Evolutionary conservation across 805 yeast genomes (phyloP).

Genomic region (Zygosaccharomyces lentus): DNA sequence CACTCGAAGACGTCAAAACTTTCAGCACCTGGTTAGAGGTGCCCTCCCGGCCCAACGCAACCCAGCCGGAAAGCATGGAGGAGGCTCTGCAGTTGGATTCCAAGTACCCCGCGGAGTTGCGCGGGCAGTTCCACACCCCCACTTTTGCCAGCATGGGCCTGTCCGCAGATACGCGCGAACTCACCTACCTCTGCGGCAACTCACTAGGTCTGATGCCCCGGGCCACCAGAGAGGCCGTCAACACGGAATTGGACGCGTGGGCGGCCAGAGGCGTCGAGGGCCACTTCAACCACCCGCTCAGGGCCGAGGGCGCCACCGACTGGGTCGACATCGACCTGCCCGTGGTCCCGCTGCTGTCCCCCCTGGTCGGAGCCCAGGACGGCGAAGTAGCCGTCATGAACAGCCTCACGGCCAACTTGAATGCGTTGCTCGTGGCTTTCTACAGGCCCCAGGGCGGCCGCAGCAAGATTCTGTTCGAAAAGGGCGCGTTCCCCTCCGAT

Average conservation of each 20-base stretch:
- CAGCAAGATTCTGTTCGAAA: slow-evolving; percentile 75
- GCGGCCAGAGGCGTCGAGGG: slow-evolving; percentile 73
- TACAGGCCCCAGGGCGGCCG: slow-evolving; percentile 56
- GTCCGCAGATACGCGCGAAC: slow-evolving; percentile 20
- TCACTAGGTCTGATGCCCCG: slow-evolving; percentile 90
- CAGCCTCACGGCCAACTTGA: slow-evolving; percentile 76
- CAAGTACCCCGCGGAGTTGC: slow-evolving; percentile 36
- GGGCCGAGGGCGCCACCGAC: slow-evolving; percentile 44
- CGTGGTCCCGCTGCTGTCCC: slow-evolving; percentile 60
- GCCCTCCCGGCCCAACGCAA: background rate
- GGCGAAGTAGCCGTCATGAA: slow-evolving; percentile 89
- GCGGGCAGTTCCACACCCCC: slow-evolving; percentile 57
- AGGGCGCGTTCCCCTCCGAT: slow-evolving; percentile 89
- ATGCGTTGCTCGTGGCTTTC: slow-evolving; percentile 66
- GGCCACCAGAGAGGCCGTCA: slow-evolving; percentile 51
- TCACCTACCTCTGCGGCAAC: slow-evolving; percentile 81
- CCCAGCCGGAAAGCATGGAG: slow-evolving; percentile 3
- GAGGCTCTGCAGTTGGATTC: slow-evolving; percentile 38
- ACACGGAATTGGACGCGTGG: slow-evolving; percentile 79
- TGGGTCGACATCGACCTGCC: slow-evolving; percentile 90
- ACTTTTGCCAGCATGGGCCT: slow-evolving; percentile 60
- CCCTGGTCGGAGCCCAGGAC: slow-evolving; percentile 68
- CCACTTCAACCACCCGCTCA: slow-evolving; percentile 67
- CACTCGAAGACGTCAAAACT: too few species aligned
- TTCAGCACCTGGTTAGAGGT: background rate